Evolutionary conservation across 1,284 basidiomycete species (phyloP).

Genomic region (Cryptococcus deneoformans): DNA sequence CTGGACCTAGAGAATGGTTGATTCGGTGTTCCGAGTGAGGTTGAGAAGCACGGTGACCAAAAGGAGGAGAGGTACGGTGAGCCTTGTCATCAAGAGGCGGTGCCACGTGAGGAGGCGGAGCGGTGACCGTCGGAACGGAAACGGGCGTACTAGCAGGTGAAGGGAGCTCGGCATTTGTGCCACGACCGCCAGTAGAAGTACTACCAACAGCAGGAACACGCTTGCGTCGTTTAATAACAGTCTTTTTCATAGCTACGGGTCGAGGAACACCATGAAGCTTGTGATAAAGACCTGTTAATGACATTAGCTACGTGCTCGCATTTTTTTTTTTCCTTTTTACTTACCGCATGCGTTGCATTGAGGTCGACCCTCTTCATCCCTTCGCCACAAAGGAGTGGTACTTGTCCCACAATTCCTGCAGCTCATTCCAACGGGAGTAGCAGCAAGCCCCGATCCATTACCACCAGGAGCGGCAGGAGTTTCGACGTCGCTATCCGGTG

Average conservation of each 20-base stretch:
- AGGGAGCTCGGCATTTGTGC: constrained; percentile 1
- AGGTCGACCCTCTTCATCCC: constrained; percentile 84
- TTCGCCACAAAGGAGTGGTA: constrained; percentile 89
- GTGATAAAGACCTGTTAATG: constrained; percentile 78
- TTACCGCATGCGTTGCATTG: constrained; percentile 81
- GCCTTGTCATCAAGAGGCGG: constrained; percentile 13
- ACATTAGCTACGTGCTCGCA: background rate
- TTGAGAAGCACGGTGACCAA: constrained; percentile 9
- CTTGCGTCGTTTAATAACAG: constrained; percentile 96
- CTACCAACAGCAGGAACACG: constrained; percentile 73
- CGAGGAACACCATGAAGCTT: constrained; percentile 97
- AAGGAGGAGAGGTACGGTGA: constrained; percentile 11
- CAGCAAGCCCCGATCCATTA: constrained; percentile 41
- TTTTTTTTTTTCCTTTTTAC: constrained; percentile 43
- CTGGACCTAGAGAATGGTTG: constrained; percentile 1
- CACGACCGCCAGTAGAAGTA: constrained; percentile 8
- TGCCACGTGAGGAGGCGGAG: constrained; percentile 15
- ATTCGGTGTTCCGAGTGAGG: constrained; percentile 8
- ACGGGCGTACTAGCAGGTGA: background rate
- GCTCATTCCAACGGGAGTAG: constrained; percentile 69
- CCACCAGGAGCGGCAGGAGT: constrained; percentile 2
- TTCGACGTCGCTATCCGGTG: constrained; percentile 20
- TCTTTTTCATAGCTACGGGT: constrained; percentile 98
- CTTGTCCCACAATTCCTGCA: constrained; percentile 91
- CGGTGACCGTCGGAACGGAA: constrained; percentile 8